These are phyloP conservation scores for Aurifilum marmelostoma DNA, from an alignment of 2,329 filamentous ascomycete genomes.

Conservation along the genomic window DNA sequence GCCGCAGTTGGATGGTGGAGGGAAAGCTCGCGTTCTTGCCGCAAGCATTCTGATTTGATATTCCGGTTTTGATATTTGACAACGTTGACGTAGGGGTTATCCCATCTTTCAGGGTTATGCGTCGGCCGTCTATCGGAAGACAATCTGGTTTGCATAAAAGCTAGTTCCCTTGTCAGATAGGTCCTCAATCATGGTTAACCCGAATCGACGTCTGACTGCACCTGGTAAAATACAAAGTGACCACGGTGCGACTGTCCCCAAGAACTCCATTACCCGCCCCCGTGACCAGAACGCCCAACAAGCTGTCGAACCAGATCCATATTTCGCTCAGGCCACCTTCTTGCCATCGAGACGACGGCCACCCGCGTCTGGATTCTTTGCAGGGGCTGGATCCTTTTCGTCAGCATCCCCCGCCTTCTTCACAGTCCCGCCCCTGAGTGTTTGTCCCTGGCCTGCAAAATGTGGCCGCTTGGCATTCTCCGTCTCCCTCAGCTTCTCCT, in stretches of 20 bases:
- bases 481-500: slow-evolving; percentile 68
- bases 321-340: slow-evolving; percentile 16
- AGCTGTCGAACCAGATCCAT: not conserved
- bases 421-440: slow-evolving; percentile 66
- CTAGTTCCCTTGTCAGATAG: slow-evolving; percentile 2
- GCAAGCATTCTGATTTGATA: not conserved
- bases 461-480: slow-evolving; percentile 69
- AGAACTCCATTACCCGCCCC: slow-evolving; percentile 14
- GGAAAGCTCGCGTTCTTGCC: not conserved
- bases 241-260: not conserved
- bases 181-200: not conserved
- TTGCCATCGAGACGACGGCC: slow-evolving; percentile 28
- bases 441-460: slow-evolving; percentile 86
- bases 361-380: slow-evolving; percentile 45
- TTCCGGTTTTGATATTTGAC: not conserved
- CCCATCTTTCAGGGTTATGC: not conserved
- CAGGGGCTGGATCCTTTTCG: slow-evolving; percentile 50
- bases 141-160: not conserved
- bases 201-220: slow-evolving; percentile 4
- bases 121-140: not conserved
- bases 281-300: slow-evolving; percentile 23
- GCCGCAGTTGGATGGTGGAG: not conserved
- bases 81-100: not conserved
- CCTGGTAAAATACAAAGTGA: not conserved
- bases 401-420: slow-evolving; percentile 70